A percentile compares a stretch with the other conserved stretches of the same genome.
Evolutionary conservation across 1,139 yeast genomes (phyloP).

Genomic region (Yamadazyma taylorii): DNA sequence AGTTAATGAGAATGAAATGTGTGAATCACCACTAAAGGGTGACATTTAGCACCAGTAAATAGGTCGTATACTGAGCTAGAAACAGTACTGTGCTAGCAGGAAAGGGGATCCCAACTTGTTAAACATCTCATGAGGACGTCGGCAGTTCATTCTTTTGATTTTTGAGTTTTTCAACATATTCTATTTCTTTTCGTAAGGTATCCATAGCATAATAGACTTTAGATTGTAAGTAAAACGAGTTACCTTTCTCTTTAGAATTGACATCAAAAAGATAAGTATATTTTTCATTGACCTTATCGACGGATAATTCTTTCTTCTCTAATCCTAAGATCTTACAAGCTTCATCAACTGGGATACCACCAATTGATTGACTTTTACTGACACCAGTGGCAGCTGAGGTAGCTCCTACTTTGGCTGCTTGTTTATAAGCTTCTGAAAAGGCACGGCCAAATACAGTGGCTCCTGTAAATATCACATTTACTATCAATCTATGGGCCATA

Average conservation of each 20-base stretch:
- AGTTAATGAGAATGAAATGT: no score
- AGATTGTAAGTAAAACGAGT: conserved; percentile 87
- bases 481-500: conserved; percentile 88
- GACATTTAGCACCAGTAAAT: no score
- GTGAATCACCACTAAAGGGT: no score
- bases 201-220: conserved; percentile 77
- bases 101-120: no score
- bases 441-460: conserved; percentile 96
- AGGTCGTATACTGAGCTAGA: no score
- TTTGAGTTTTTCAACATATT: conserved; percentile 40
- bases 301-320: conserved; percentile 53
- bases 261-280: conserved; percentile 83
- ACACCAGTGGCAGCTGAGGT: conserved; percentile 56
- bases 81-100: no score
- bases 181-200: conserved; percentile 46
- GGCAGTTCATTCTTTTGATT: conserved; percentile 18
- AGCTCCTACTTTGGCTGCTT: conserved; percentile 88
- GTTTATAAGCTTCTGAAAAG: conserved; percentile 94
- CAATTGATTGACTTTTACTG: conserved; percentile 48
- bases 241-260: conserved; percentile 91
- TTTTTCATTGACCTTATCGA: conserved; percentile 69
- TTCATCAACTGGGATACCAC: conserved; percentile 85
- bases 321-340: conserved; percentile 88
- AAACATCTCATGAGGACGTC: conserved; percentile 3
- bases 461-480: conserved; percentile 89